These are phyloP conservation scores for Kregervanrija pseudodelftensis DNA, from an alignment of 805 yeast species.

Conservation along the genomic window DNA sequence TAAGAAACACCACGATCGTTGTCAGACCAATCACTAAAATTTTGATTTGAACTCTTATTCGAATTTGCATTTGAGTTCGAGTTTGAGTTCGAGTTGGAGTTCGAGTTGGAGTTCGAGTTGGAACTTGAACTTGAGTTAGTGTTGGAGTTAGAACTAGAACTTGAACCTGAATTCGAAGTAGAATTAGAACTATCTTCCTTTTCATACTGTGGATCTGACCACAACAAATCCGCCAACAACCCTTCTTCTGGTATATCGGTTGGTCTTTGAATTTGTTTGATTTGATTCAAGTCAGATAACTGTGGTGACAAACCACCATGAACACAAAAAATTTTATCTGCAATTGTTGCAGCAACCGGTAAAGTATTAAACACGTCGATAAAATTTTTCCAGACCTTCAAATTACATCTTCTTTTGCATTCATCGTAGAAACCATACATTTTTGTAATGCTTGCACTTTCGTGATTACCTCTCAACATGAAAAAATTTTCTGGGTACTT, in stretches of 20 bases:
- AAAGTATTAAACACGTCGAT: conserved; percentile 52
- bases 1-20: conserved; percentile 81
- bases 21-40: conserved; percentile 55
- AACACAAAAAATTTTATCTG: conserved; percentile 50
- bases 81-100: background rate
- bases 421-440: conserved; percentile 58
- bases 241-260: conserved; percentile 83
- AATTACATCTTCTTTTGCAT: conserved; percentile 43
- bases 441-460: conserved; percentile 50
- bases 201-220: conserved; percentile 68
- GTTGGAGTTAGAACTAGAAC: background rate
- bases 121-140: background rate
- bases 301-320: conserved; percentile 77
- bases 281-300: conserved; percentile 55
- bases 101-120: background rate
- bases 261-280: conserved; percentile 66
- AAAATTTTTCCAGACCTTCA: conserved; percentile 43
- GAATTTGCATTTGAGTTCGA: background rate
- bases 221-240: conserved; percentile 64
- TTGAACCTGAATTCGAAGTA: conserved; percentile 4
- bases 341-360: conserved; percentile 57
- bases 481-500: conserved; percentile 56
- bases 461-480: conserved; percentile 55
- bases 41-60: background rate
- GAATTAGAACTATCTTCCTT: conserved; percentile 16